phyloP scores from a whole-genome alignment of 768 basidiomycete species.

The Pisolithus tinctorius region DNA sequence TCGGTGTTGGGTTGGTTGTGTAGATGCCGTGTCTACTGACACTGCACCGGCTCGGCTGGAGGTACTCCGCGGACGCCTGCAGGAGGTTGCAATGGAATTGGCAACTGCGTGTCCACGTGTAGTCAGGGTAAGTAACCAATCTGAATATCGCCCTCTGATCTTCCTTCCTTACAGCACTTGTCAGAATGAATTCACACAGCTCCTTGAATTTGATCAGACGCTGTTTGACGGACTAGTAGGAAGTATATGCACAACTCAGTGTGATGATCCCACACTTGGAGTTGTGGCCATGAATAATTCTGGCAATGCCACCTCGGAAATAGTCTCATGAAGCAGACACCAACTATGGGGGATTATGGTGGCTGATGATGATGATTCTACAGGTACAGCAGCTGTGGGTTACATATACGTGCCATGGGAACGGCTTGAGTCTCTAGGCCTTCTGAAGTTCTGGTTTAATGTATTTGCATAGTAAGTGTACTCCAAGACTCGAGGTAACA shows the following conservation, averaged over 20 bases:
- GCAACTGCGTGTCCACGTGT: constrained; percentile 31
- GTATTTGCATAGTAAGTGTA: no score
- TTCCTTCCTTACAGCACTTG: not conserved
- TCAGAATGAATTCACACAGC: constrained; percentile 7
- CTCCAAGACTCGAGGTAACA: no score
- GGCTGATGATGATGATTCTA: no score
- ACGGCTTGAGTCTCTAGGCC: no score
- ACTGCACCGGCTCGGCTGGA: not conserved
- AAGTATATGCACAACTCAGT: not conserved
- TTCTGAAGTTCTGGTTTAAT: no score
- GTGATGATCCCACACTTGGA: not conserved
- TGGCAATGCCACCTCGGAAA: no score
- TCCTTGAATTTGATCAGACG: not conserved
- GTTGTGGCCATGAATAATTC: no score
- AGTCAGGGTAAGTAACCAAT: constrained; percentile 18
- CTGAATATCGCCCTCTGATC: not conserved
- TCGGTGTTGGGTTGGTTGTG: constrained; percentile 52
- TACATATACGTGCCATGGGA: no score
- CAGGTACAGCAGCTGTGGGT: no score
- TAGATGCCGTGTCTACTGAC: constrained; percentile 13
- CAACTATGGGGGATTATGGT: no score
- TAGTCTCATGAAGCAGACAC: no score
- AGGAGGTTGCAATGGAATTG: constrained; percentile 22
- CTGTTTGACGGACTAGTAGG: constrained; percentile 4
- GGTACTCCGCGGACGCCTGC: constrained; percentile 15